A percentile compares a stretch with the other conserved stretches of the same genome.
Evolutionary conservation across 2,329 filamentous ascomycete species (phyloP).

Genomic region (Verticillium nubilum): DNA sequence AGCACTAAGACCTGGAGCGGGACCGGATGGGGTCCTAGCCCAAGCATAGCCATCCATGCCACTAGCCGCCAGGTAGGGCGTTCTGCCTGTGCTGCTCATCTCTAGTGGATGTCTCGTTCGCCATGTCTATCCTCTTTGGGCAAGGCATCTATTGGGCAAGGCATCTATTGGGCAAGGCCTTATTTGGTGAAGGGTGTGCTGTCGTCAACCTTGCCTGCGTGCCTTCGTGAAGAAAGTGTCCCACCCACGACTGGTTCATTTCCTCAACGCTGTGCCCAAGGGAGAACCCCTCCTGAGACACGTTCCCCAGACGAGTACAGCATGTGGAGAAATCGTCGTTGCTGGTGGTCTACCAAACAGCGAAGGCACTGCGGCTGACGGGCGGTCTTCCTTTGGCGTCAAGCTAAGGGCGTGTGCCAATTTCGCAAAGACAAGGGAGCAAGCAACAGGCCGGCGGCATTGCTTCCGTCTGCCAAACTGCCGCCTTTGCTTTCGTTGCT

Average conservation of each 20-base stretch:
- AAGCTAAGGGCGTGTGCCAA: neutral
- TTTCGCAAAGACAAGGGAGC: neutral
- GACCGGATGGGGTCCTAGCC: neutral
- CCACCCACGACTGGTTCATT: too few relatives aligned
- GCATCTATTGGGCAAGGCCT: too few relatives aligned
- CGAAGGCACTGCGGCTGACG: neutral
- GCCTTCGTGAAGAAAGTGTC: too few relatives aligned
- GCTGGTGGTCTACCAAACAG: neutral
- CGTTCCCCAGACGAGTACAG: neutral
- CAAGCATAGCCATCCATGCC: neutral
- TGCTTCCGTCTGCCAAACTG: neutral
- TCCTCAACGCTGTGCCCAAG: neutral
- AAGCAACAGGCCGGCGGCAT: neutral
- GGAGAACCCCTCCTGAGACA: neutral
- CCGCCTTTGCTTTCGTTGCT: neutral
- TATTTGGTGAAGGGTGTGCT: too few relatives aligned
- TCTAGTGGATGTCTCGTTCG: neutral
- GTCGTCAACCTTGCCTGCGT: too few relatives aligned
- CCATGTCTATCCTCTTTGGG: neutral
- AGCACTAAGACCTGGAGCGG: neutral
- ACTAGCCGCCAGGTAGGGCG: neutral
- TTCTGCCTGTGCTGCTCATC: neutral
- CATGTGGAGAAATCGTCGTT: neutral
- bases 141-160: neutral
- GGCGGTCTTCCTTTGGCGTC: neutral